These are phyloP conservation scores for Thinopyrum elongatum DNA, from an alignment of 176 grass and related monocot genomes.

Conservation along the genomic window DNA sequence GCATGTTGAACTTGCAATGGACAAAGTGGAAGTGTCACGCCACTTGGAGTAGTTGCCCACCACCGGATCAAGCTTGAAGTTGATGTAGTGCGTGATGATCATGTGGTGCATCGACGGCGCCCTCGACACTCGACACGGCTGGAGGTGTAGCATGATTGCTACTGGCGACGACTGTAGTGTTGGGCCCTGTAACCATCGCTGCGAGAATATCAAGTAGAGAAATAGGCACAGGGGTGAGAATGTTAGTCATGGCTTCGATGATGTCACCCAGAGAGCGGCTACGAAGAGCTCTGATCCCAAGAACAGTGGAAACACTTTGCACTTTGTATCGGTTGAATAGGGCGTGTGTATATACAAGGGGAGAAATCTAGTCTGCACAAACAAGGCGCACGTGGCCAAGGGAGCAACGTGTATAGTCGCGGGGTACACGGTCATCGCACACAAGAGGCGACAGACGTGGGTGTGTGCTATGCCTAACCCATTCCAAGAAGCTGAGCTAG, in stretches of 20 bases:
- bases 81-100: background rate
- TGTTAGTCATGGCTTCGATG: background rate
- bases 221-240: background rate
- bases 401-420: background rate
- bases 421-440: background rate
- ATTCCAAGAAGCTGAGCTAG: background rate
- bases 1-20: too few species aligned
- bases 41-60: background rate
- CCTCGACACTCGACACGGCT: too few species aligned
- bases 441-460: background rate
- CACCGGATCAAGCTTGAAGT: background rate
- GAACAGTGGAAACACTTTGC: background rate
- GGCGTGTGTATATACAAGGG: background rate
- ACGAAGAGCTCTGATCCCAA: background rate
- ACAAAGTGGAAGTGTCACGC: too few species aligned
- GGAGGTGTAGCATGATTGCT: background rate
- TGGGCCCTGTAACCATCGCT: background rate
- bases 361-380: background rate
- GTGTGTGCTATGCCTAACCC: background rate
- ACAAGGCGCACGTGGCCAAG: background rate
- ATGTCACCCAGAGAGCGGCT: background rate
- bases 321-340: background rate
- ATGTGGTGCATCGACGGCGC: background rate
- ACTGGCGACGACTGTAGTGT: background rate
- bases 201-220: background rate